A percentile compares a stretch with the other conserved stretches of the same genome.
Conservation (phyloP, 192 early-diverging fungal genomes). For the Jimgerdemannia flammicorona region DNA sequence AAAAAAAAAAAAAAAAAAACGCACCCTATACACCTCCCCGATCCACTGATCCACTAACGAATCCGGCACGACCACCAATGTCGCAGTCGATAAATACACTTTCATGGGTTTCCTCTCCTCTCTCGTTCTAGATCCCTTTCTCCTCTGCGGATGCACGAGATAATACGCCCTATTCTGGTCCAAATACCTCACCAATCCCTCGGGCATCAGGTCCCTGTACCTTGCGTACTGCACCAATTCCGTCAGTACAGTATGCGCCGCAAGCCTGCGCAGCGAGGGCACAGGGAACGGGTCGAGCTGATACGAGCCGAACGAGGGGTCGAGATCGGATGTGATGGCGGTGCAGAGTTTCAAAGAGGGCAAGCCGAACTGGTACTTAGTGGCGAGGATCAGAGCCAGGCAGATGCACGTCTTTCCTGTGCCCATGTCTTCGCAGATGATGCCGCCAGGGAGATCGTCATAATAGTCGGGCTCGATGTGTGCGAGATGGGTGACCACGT, state of each 20-base stretch:
- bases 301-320: slow-evolving; percentile 13
- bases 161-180: slow-evolving; percentile 55
- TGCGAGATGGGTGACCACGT: slow-evolving; percentile 8
- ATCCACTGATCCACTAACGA: slow-evolving; percentile 74
- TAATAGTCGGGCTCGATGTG: slow-evolving; percentile 26
- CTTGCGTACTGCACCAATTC: slow-evolving; percentile 42
- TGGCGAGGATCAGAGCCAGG: slow-evolving; percentile 59
- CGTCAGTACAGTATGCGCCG: slow-evolving; percentile 35
- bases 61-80: slow-evolving; percentile 77
- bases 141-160: slow-evolving; percentile 33
- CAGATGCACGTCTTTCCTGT: slow-evolving; percentile 78
- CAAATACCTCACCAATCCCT: slow-evolving; percentile 21
- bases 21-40: slow-evolving; percentile 71
- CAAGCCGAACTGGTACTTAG: slow-evolving; percentile 52
- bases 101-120: slow-evolving; percentile 23
- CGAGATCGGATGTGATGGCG: slow-evolving; percentile 32
- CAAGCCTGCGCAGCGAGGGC: slow-evolving; percentile 34
- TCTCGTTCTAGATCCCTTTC: neutral
- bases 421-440: slow-evolving; percentile 89
- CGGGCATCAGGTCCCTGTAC: slow-evolving; percentile 41
- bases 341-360: slow-evolving; percentile 35
- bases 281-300: neutral
- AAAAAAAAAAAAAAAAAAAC: neutral
- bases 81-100: slow-evolving; percentile 58
- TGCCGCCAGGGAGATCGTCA: slow-evolving; percentile 53